Base-by-base conservation (phyloP, 1,284 basidiomycete genomes). In the Apiotrichum gracile region DNA sequence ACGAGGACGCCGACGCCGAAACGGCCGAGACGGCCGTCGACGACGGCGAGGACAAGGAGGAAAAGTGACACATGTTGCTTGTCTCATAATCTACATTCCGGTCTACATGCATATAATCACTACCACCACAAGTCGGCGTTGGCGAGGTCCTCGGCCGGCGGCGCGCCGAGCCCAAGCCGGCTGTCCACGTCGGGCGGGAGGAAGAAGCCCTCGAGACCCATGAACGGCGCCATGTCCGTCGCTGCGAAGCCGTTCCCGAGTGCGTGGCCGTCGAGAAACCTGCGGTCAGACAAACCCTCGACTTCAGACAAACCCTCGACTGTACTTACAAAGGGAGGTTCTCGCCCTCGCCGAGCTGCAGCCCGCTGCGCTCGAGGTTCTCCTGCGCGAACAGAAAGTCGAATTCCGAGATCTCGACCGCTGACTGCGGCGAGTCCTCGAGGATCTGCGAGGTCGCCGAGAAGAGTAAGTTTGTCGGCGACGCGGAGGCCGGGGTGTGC, bases 191-290 rank as follows among this genome's bases (percentile, higher is more conserved):
- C 67, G 12, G 66, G 65, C 16, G 74, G 74, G 21, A 76, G 60
- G 67, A 76, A 76, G 63, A 73, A 76, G 16, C 66, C 61, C 52
- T 76, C 75, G 44, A 76, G 63, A 1, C 75, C 75, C 7, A 74
- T 60, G 44, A 69, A 68, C 5, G 69, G 64, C 3, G 68, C 66
- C 47, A 67, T 68, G 48, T 72, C 72, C 5, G 61, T 67, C 26
- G 60, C 58, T 26, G 51, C 61, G 19, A 57, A 45, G 8, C 54
- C 57, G 27, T 58, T 58, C 2, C 74, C 74, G 13, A 76, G 62
- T 8, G 67, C 69, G 44, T 74, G 70, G 1, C 73, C 74, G 48
- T 76, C 72, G 10, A 76, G 57, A 62, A 75, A 76, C 16, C 70
- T 72, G 44, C 9, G 21, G 16, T 34, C 7, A 39, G 49, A 40